Percentiles rank a stretch among this genome's conserved stretches.
Evolutionary conservation across 176 grass and related monocot species (phyloP).

Genomic region (Raddia distichophylla): DNA sequence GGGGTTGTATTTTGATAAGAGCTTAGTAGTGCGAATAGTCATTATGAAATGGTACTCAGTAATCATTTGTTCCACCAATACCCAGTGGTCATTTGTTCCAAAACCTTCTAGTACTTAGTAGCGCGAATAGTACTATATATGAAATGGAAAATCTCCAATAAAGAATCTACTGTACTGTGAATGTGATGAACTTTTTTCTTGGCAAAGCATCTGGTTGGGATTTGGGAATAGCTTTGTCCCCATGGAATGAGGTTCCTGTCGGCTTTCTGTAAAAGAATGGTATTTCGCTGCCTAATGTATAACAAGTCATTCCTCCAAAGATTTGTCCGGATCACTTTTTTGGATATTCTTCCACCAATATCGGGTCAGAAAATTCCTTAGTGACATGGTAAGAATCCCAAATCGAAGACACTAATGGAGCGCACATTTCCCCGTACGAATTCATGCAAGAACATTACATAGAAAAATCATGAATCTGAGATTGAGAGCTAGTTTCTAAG

Average conservation of each 20-base stretch:
- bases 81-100: too few relatives aligned
- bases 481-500: background rate
- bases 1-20: too few relatives aligned
- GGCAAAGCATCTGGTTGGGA: background rate
- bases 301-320: constrained; percentile 12
- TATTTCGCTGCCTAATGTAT: background rate
- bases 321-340: background rate
- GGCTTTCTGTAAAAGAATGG: constrained; percentile 2
- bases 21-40: too few relatives aligned
- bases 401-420: background rate
- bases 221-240: background rate
- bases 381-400: background rate
- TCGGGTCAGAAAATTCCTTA: background rate
- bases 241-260: constrained; percentile 26
- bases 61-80: too few relatives aligned
- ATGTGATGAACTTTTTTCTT: background rate
- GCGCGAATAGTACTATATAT: too few relatives aligned
- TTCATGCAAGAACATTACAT: background rate
- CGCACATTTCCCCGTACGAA: background rate
- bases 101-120: too few relatives aligned
- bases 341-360: background rate
- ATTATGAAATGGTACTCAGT: too few relatives aligned
- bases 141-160: background rate
- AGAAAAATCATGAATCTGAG: background rate
- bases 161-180: background rate